Evolutionary conservation across 805 yeast species (phyloP), one percentile per base, ranked within the genome.

Genomic region (Ogataea wickerhamii): DNA sequence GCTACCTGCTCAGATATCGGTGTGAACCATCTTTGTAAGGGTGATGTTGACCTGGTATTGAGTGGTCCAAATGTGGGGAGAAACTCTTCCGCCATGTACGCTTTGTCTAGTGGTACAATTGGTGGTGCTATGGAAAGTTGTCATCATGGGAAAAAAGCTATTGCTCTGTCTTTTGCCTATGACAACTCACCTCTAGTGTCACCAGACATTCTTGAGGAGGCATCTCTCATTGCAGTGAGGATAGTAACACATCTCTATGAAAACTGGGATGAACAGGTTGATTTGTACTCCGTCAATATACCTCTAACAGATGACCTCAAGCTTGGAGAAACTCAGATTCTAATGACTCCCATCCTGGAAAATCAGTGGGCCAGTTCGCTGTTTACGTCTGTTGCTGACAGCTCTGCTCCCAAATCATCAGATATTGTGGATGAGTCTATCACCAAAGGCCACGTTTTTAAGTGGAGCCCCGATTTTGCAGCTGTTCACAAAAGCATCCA

Each of bases 41-140:
- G 73, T 3, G 82, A 82, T 1, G 77, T 89, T 17, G 97, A 93
- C 61, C 66, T 91, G 42, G 96, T 93, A 4, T 60, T 93, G 17
- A 84, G 95, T 38, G 98, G 98, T 1, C 98, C 98, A 6, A 93
- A 93, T 58, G 91, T 83, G 49, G 98, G 98, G 17, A 78, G 96
- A 56, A 93, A 93, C 61, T 80, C 96, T 2, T 78, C 91, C 18
- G 87, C 94, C 5, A 75, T 91, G 31, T 93, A 88, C 60, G 84
- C 88, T 38, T 73, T 93, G 52, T 79, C 96, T 4, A 82, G 94
- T 49, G 98, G 98, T 11, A 93, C 98, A 2, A 82, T 93, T 13
- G 98, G 98, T 18, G 98, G 96, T 3, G 93, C 97, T 1, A 76
- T 89, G 87, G 98, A 93, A 64, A 94, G 89, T 2, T 85, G 83